Evolutionary conservation across 441 rosid genomes (phyloP).

Genomic region (Dalechampia spathulata): DNA sequence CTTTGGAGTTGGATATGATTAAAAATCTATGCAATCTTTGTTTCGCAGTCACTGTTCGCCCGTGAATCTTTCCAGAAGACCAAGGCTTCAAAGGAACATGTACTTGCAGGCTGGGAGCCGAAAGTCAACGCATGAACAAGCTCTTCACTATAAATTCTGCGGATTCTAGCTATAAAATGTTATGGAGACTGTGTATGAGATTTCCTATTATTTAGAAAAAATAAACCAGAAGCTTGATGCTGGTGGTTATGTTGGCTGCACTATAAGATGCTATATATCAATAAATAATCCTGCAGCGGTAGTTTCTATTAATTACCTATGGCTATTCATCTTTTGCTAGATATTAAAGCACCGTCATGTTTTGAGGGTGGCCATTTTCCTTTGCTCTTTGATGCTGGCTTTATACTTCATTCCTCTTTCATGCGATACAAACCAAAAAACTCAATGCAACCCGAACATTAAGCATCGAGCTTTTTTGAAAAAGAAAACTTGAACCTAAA

Average conservation of each 20-base stretch:
- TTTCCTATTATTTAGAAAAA: too few species aligned
- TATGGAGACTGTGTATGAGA: slow-evolving; percentile 1
- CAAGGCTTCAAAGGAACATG: slow-evolving; percentile 37
- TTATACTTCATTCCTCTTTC: too few species aligned
- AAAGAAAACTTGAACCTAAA: too few species aligned
- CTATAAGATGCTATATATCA: too few species aligned
- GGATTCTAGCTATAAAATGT: slow-evolving; percentile 12
- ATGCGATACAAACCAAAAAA: too few species aligned
- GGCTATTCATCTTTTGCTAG: too few species aligned
- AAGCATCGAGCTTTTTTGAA: too few species aligned
- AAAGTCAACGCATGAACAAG: slow-evolving; percentile 60
- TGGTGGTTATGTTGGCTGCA: neutral
- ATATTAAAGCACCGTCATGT: too few species aligned
- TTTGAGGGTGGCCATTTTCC: too few species aligned
- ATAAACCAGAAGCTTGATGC: slow-evolving; percentile 1
- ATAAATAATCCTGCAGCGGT: neutral
- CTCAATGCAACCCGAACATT: too few species aligned
- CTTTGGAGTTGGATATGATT: neutral
- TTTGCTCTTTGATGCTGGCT: too few species aligned
- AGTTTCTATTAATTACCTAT: neutral
- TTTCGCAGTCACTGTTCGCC: slow-evolving; percentile 37
- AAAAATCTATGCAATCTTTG: neutral
- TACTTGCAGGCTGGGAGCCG: slow-evolving; percentile 71
- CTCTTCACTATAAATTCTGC: slow-evolving; percentile 10
- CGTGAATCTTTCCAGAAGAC: slow-evolving; percentile 66